Base-by-base conservation (phyloP, 148 eudicot genomes). In the Linanthus parryae region DNA sequence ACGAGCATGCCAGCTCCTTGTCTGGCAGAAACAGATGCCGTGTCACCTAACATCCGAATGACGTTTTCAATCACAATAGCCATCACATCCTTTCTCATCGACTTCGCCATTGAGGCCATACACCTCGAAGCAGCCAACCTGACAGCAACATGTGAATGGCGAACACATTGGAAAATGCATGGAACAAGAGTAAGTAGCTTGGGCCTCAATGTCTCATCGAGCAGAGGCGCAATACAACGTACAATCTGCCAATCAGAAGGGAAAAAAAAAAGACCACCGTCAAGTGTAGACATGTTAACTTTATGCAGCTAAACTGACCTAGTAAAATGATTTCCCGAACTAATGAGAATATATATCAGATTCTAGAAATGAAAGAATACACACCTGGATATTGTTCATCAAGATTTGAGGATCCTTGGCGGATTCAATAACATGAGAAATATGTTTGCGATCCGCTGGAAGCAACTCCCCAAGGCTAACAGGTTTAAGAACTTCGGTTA, bases 1-100 rank as follows among this genome's bases (percentile, higher is more conserved):
- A 94, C 81, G 53, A 94, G 92, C 84, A 94, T 94, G 46, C 99
- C 99, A 56, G 99, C 95, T 57, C 99, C 99, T 67, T 94, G 99
- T 62, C 96, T 84, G 40, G 96, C 82, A 70, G 85, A 81, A 45
- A 82, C 81, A 59, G 82, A 94, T 34, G 79, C 35, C 59, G 59
- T 69, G 57, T 94, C 96, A 59, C 99, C 84, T 69, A 94, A 63
- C 99, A 94, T 94, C 8, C 96, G 91, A 52, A 94, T 67, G 21
- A 80, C 95, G 65, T 78, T 88, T 71, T 82, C 96, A 50, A 94
- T 78, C 52, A 94, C 76, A 34, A 80, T 64, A 19, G 68, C 88
- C 99, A 94, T 94, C 37, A 94, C 88, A 65, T 67, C 69, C 18
- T 57, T 62, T 35, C 74, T 76, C 88, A 82, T 82, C 63, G 96